Percentiles rank a stretch among this genome's conserved stretches.
phyloP scores from a whole-genome alignment of 108 stramenopile genomes.

The Conticribra weissflogii region DNA sequence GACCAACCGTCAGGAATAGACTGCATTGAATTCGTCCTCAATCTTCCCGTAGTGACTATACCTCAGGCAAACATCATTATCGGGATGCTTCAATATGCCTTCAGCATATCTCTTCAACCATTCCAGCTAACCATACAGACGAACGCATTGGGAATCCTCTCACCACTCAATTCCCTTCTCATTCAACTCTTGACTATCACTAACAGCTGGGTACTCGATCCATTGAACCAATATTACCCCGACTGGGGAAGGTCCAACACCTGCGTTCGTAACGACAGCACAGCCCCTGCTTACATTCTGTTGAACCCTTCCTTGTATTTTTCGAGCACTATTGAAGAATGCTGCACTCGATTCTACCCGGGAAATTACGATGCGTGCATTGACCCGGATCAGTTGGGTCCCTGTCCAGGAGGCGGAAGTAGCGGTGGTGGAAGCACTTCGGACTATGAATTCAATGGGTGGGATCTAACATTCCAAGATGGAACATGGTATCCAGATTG shows the following conservation, averaged over 20 bases:
- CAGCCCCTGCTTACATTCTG: not conserved
- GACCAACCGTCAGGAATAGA: too few species aligned
- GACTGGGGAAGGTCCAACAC: not conserved
- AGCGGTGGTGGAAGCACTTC: not conserved
- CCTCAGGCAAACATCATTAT: too few species aligned
- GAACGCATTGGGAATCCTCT: too few species aligned
- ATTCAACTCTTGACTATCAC: too few species aligned
- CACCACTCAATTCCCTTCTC: too few species aligned
- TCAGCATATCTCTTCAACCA: too few species aligned
- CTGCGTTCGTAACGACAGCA: not conserved
- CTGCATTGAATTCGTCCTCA: too few species aligned
- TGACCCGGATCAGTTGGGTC: not conserved
- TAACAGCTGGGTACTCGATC: not conserved
- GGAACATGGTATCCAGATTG: not conserved
- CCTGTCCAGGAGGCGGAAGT: not conserved
- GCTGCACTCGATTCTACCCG: not conserved
- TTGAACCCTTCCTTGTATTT: not conserved
- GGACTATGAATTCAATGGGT: not conserved
- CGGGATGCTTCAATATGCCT: too few species aligned
- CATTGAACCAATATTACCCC: not conserved
- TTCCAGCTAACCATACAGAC: too few species aligned
- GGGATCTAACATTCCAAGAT: not conserved
- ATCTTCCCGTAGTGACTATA: too few species aligned
- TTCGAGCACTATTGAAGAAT: not conserved
- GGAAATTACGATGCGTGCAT: not conserved